Base-by-base conservation (phyloP, 2,329 filamentous ascomycete species). In the Aspergillus transmontanensis region DNA sequence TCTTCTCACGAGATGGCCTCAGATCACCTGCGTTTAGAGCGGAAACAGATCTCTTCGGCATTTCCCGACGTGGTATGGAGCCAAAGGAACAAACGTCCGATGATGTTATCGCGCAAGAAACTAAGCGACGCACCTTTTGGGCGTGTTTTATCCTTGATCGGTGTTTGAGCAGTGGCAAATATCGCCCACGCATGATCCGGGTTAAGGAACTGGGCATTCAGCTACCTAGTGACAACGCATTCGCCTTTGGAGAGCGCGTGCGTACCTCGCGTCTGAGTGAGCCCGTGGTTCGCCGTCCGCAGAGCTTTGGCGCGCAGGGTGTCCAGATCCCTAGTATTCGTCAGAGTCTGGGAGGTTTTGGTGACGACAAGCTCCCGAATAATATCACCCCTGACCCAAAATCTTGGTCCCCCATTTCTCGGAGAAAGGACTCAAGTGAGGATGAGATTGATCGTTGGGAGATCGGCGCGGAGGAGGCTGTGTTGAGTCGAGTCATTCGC, bases 61-160 rank as follows among this genome's bases (percentile, higher is more conserved):
- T 79, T 16, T 54, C 71, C 16, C 71, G 74, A 14, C 74, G 76
- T 1, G 62, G 61, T 9, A 39, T 66, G 11, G 77, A 77, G n/a
- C 68, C 69, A n/a, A 76, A 72, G 46, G 78, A 79, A 30, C 75
- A 73, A 60, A 78, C 67, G 4, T 76, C 71, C 3, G 83, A 86
- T 60, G 79, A 79, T 41, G 82, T 85, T 55, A 84, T 87, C 55
- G 74, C 81, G 19, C 82, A 83, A 63, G 85, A 87, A 69, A 83
- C 83, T 3, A 79, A 81, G 63, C 80, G 85, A 19, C 81, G 85
- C 6, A 86, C 84, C 0, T 85, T 86, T 65, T 87, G 85, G 85
- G 84, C 83, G 58, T 86, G 84, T 66, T 86, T 85, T 69, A 83
- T 86, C 57, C 76, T 87, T 69, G 85, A 87, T 71, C 80, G 84